Evolutionary conservation across 1,139 yeast genomes (phyloP), one percentile per base, ranked within the genome.

Genomic region (Hanseniaspora uvarum): DNA sequence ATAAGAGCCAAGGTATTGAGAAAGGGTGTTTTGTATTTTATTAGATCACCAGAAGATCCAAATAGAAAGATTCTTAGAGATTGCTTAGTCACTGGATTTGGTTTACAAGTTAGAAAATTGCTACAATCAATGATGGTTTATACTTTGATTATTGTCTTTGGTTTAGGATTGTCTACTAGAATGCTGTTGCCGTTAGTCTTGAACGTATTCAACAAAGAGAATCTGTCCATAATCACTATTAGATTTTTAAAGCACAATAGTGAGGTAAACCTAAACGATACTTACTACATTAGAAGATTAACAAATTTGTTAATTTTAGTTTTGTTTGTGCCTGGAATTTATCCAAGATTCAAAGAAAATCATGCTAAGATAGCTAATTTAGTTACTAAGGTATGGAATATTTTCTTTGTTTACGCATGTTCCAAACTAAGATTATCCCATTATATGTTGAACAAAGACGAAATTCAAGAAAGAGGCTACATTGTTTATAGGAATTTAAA

Each of bases 41-140:
- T 94, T 56, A 76, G 96, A 59, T 88, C 95, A 33, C 96, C 96
- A 2, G 96, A 89, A 61, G 96, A 92, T 64, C 96, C 95, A 31
- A 84, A 87, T 61, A 82, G 88, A 44, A 79, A 92, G 58, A 78
- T 94, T n/a, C 77, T 92, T 46, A 92, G 87, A 60, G 96, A 89
- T 64, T 94, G 95, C 0, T 70, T 92, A 57, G 83, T 84, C 54
- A 80, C 85, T 59, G 86, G 95, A 0, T 74, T 89, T 61, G 59
- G 70, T 14, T 71, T 83, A 46, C 96, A 92, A 65, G 61, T 89
- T 37, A 79, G 84, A 36, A 75, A 95, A 58, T 83, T 92, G 44
- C 75, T 75, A 7, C 69, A 87, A 33, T 85, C 96, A 45, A 94
- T 81, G 16, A 72, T 80, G 53, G 86, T 87, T 23, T 92, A 94